Base-by-base conservation (phyloP, 768 basidiomycete genomes). In the Mycena indigotica region DNA sequence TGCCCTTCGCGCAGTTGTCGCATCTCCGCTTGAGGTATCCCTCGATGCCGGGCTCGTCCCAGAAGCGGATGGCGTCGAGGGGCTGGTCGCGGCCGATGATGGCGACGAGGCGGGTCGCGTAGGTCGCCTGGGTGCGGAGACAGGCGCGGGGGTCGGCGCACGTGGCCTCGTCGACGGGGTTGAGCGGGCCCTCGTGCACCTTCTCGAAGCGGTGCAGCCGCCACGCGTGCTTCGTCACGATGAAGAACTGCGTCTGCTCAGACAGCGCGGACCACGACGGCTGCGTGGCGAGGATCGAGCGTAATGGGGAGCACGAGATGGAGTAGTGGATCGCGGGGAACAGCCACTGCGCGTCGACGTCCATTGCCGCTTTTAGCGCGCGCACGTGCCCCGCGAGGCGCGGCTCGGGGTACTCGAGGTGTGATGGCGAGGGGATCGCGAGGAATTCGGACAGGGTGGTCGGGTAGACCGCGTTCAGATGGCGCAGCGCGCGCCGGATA, bases 291-390 rank as follows among this genome's bases (percentile, higher is more conserved):
- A 51, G 28, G n/a, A 51, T 51, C 50, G 28, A 35, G 16, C 50
- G 50, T 30, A 51, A 30, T 5, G 50, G 50, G 5, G 50, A 6
- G 28, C 26, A 29, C 8, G 50, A 29, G 50, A 51, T 51, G 50
- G n/a, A 30, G 30, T 51, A 51, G 30, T 51, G 50, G 13, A 51
- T 35, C 28, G 30, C 50, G 19, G 50, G 50, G 5, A 51, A 21
- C 4, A 51, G 50, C 50, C 50, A 51, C 21, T 51, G 28, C 30
- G 50, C 50, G 29, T 51, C 30, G 50, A 51, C 29, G 28, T 51
- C 50, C 50, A 51, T 51, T n/a, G 50, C 50, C 28, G 29, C 50
- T 19, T 32, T 29, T 5, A 51, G 50, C 4, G 24, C 50, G 5
- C 30, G 50, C 30, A 51, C 15, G 30, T 51, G 50, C 15, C 50